Percentiles rank a stretch among this genome's conserved stretches.
These are phyloP conservation scores for Chaetomiaceae sp. DNA, from an alignment of 2,329 filamentous ascomycete genomes.

Conservation along the genomic window DNA sequence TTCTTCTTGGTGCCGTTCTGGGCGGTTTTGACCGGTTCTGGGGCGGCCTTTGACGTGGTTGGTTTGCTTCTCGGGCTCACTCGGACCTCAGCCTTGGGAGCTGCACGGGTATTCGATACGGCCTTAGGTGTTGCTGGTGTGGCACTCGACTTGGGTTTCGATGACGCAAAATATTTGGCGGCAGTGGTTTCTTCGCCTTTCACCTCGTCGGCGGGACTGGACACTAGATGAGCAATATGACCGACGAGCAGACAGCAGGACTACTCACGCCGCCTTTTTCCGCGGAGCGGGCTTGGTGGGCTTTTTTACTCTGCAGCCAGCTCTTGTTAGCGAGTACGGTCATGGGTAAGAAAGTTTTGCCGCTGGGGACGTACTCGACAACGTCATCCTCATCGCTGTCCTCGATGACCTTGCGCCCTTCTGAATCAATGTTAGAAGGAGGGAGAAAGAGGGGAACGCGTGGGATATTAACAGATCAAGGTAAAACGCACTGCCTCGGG, in stretches of 20 bases:
- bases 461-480: neutral
- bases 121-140: constrained; percentile 38
- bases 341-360: too few species aligned
- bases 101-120: constrained; percentile 35
- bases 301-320: constrained; percentile 47
- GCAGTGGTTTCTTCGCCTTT: constrained; percentile 50
- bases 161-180: constrained; percentile 53
- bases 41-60: constrained; percentile 29
- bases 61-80: constrained; percentile 49
- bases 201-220: constrained; percentile 36
- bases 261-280: constrained; percentile 51
- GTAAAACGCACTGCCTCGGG: constrained; percentile 40
- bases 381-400: constrained; percentile 74
- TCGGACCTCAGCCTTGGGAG: constrained; percentile 43
- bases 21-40: constrained; percentile 29
- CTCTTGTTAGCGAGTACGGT: neutral
- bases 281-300: constrained; percentile 44
- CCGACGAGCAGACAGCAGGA: neutral
- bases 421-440: constrained; percentile 28
- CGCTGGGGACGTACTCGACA: constrained; percentile 41
- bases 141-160: constrained; percentile 39
- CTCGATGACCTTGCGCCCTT: constrained; percentile 65
- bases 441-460: neutral
- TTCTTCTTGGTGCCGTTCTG: constrained; percentile 39
- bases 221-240: constrained; percentile 9